Evolutionary conservation across 2,329 filamentous ascomycete species (phyloP).

Genomic region (Fusarium albidum): DNA sequence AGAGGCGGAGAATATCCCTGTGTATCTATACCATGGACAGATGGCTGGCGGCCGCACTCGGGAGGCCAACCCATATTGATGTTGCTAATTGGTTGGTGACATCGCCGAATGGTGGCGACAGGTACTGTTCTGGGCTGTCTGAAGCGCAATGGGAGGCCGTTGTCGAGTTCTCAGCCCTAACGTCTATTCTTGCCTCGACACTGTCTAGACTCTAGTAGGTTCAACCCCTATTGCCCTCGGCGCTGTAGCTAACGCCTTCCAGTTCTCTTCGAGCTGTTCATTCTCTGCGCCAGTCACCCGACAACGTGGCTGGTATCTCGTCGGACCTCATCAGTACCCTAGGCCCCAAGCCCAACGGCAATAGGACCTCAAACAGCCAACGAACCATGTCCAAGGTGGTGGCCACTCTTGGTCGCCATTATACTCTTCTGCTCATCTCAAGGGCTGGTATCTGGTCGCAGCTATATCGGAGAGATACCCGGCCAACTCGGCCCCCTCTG

Average conservation of each 20-base stretch:
- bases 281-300: background rate
- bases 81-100: slow-evolving; percentile 20
- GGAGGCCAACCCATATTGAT: slow-evolving; percentile 19
- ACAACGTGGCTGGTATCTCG: background rate
- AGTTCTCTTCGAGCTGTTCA: slow-evolving; percentile 7
- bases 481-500: too few species aligned
- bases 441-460: slow-evolving; percentile 4
- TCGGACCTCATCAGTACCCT: background rate
- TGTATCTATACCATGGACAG: slow-evolving; percentile 24
- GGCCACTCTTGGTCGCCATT: background rate
- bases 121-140: slow-evolving; percentile 3
- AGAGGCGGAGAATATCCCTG: slow-evolving; percentile 25
- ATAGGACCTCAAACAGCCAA: background rate
- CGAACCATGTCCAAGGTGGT: background rate
- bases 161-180: slow-evolving; percentile 8
- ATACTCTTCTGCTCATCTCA: slow-evolving; percentile 1
- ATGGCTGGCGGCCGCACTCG: slow-evolving; percentile 28
- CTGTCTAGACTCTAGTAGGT: slow-evolving; percentile 17
- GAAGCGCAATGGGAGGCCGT: slow-evolving; percentile 8
- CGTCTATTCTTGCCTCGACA: slow-evolving; percentile 1
- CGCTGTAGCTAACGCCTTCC: background rate
- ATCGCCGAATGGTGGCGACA: background rate
- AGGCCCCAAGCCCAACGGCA: background rate
- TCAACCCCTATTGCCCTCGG: background rate
- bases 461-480: too few species aligned